phyloP scores from a whole-genome alignment of 106 monocot genomes.

The Posidonia australis region DNA sequence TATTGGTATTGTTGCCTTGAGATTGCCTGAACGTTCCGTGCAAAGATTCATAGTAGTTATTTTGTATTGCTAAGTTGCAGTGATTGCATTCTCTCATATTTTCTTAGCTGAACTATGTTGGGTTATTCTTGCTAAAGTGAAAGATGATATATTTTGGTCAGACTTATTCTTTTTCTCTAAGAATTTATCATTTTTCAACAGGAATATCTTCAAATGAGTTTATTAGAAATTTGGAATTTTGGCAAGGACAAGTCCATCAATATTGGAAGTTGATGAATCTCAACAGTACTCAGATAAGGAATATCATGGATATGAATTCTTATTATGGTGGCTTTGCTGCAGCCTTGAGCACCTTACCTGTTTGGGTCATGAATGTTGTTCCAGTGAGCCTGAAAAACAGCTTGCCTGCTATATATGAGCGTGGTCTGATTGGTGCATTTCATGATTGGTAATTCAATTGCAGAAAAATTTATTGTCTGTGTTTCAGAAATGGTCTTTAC shows the following conservation, averaged over 20 bases:
- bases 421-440: conserved; percentile 81
- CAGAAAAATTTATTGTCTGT: not conserved
- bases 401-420: conserved; percentile 85
- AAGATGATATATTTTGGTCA: too few species aligned
- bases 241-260: conserved; percentile 50
- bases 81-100: too few species aligned
- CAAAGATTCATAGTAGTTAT: too few species aligned
- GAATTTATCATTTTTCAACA: conserved; percentile 7
- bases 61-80: too few species aligned
- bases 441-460: conserved; percentile 71
- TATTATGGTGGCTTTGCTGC: conserved; percentile 87
- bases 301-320: conserved; percentile 99
- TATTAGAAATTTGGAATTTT: conserved; percentile 48
- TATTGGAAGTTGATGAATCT: conserved; percentile 79
- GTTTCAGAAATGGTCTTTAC: not conserved
- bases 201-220: conserved; percentile 50
- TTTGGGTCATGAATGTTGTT: conserved; percentile 98
- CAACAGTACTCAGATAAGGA: conserved; percentile 41
- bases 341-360: conserved; percentile 49
- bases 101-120: too few species aligned
- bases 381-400: conserved; percentile 59
- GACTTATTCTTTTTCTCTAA: too few species aligned
- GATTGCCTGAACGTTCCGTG: too few species aligned
- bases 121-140: too few species aligned
- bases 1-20: too few species aligned